phyloP scores from a whole-genome alignment of 2,329 filamentous ascomycete genomes.

The Remersonia thermophila region DNA sequence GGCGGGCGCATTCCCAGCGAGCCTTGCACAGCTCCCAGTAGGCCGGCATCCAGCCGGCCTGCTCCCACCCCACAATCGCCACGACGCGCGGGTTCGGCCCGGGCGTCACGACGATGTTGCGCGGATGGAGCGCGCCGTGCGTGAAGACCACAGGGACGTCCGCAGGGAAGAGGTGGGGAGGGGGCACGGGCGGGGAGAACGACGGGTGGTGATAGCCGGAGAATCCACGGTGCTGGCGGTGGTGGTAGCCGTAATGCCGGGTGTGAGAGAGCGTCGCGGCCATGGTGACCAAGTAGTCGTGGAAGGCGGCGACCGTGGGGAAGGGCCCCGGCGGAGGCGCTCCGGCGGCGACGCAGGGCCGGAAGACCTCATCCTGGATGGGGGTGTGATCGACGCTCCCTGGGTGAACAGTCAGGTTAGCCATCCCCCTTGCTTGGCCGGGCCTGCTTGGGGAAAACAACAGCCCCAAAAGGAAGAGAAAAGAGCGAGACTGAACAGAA shows the following conservation, averaged over 20 bases:
- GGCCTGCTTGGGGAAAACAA: no score
- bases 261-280: conserved; percentile 8
- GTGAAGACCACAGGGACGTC: conserved; percentile 12
- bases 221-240: background rate
- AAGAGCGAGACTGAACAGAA: background rate
- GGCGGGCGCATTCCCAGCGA: conserved; percentile 7
- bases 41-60: conserved; percentile 14
- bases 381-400: conserved; percentile 12
- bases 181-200: no score
- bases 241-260: background rate
- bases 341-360: background rate
- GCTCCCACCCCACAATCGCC: conserved; percentile 12
- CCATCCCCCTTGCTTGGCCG: no score
- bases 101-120: conserved; percentile 12
- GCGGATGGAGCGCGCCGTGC: conserved; percentile 10
- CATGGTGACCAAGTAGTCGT: conserved; percentile 12
- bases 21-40: conserved; percentile 16
- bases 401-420: background rate
- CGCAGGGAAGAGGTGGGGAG: conserved; percentile 10
- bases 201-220: conserved; percentile 7
- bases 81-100: conserved; percentile 7
- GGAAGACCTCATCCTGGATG: conserved; percentile 8
- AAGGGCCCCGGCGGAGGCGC: conserved; percentile 9
- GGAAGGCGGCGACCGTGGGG: conserved; percentile 9
- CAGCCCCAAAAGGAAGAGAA: no score